A percentile compares a stretch with the other conserved stretches of the same genome.
These are phyloP conservation scores for Gossypium ekmanianum DNA, from an alignment of 345 rosid species.

Conservation along the genomic window DNA sequence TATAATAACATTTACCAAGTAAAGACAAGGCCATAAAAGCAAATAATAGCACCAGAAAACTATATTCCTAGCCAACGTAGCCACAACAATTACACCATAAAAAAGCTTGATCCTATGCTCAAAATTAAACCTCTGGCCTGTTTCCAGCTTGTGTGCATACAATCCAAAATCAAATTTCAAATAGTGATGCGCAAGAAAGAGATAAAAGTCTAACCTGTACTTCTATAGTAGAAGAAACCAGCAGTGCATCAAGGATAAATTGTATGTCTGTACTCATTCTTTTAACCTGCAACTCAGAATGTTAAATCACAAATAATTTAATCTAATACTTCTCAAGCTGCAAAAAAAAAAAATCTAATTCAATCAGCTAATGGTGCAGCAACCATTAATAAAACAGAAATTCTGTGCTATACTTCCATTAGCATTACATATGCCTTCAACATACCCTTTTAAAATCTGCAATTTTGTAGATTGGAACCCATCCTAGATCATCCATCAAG, in stretches of 20 bases:
- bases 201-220: constrained; percentile 56
- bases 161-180: background rate
- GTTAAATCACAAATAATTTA: constrained; percentile 6
- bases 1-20: constrained; percentile 28
- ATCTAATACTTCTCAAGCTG: background rate
- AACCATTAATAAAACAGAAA: constrained; percentile 2
- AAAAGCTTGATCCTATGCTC: background rate
- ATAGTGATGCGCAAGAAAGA: constrained; percentile 7
- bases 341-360: background rate
- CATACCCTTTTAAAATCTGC: constrained; percentile 89
- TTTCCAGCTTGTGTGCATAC: background rate
- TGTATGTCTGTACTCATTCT: constrained; percentile 71
- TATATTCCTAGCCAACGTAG: background rate
- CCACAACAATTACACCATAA: background rate
- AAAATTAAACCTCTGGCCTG: background rate
- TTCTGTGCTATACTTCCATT: background rate
- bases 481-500: constrained; percentile 88
- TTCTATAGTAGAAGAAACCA: constrained; percentile 60
- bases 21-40: constrained; percentile 7
- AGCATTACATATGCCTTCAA: background rate
- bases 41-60: background rate
- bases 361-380: background rate
- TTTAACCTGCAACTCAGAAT: constrained; percentile 58
- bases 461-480: constrained; percentile 68
- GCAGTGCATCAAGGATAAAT: constrained; percentile 70